Evolutionary conservation across 1,284 basidiomycete species (phyloP).

Genomic region (Melampsora americana): DNA sequence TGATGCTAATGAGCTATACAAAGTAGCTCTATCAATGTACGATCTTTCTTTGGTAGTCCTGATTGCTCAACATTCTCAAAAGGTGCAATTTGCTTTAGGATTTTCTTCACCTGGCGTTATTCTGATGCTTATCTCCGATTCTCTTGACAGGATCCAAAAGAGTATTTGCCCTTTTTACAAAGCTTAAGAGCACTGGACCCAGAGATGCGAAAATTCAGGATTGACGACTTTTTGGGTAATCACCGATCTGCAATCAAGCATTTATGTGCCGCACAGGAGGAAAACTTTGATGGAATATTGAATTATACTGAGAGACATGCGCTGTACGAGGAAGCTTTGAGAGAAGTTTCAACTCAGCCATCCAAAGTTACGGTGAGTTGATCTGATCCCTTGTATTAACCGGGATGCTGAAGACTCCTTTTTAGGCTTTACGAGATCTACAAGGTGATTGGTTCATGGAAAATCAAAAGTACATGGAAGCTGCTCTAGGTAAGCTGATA

Average conservation of each 20-base stretch:
- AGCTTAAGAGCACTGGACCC: slow-evolving; percentile 76
- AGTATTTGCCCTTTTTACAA: slow-evolving; percentile 93
- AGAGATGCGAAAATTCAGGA: slow-evolving; percentile 80
- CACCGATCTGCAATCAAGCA: slow-evolving; percentile 72
- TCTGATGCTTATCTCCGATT: slow-evolving; percentile 14
- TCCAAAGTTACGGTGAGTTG: slow-evolving; percentile 63
- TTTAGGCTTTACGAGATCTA: slow-evolving; percentile 29
- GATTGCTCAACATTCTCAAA: slow-evolving; percentile 95
- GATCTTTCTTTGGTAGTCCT: slow-evolving; percentile 92
- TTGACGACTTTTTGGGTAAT: slow-evolving; percentile 86
- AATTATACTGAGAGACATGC: slow-evolving; percentile 75
- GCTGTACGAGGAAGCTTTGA: slow-evolving; percentile 70
- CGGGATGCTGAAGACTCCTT: slow-evolving; percentile 3
- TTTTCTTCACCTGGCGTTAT: slow-evolving; percentile 2
- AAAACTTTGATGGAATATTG: slow-evolving; percentile 73
- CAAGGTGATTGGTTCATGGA: slow-evolving; percentile 58
- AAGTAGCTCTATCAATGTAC: slow-evolving; percentile 97
- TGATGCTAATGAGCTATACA: slow-evolving; percentile 85
- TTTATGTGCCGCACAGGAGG: slow-evolving; percentile 67
- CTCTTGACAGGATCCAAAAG: slow-evolving; percentile 76
- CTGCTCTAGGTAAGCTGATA: slow-evolving; percentile 65
- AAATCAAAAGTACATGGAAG: slow-evolving; percentile 73
- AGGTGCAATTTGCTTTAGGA: slow-evolving; percentile 60
- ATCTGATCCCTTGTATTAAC: neutral
- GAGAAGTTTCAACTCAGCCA: slow-evolving; percentile 67